Conservation (phyloP, 441 rosid genomes). For the Gossypium davidsonii region DNA sequence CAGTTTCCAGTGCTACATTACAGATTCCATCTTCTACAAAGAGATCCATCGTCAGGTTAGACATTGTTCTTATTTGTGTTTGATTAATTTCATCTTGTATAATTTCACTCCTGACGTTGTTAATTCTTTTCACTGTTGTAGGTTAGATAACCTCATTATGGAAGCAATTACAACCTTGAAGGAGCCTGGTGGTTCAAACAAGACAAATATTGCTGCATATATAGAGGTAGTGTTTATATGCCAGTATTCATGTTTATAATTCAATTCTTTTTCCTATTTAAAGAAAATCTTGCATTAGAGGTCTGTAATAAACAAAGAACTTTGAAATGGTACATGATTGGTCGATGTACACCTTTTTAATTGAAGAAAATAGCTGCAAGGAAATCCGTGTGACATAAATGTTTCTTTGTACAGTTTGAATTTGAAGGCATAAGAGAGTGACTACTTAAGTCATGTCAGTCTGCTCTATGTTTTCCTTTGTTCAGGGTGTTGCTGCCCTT, state of each 20-base stretch:
- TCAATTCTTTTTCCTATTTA: not conserved
- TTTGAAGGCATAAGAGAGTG: not conserved
- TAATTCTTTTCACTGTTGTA: slow-evolving; percentile 23
- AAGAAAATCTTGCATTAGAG: not conserved
- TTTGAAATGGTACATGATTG: not conserved
- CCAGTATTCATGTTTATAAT: not conserved
- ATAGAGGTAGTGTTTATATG: slow-evolving; percentile 57
- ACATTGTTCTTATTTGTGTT: not conserved
- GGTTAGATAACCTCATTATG: slow-evolving; percentile 83
- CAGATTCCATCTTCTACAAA: slow-evolving; percentile 45
- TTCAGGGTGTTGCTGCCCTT: not conserved
- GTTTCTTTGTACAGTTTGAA: not conserved
- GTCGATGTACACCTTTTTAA: not conserved
- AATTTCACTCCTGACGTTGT: not conserved
- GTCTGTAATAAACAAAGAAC: slow-evolving; percentile 1
- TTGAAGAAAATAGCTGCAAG: slow-evolving; percentile 2
- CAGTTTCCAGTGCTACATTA: slow-evolving; percentile 32
- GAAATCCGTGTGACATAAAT: not conserved
- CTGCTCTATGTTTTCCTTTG: not conserved
- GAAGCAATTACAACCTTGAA: slow-evolving; percentile 77
- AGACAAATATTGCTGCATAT: slow-evolving; percentile 70
- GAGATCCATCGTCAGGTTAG: slow-evolving; percentile 71
- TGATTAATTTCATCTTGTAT: not conserved
- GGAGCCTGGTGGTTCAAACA: slow-evolving; percentile 86
- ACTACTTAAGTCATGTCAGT: not conserved